Percentiles rank a stretch among this genome's conserved stretches.
Conservation (phyloP, 2,329 filamentous ascomycete genomes). For the Zymoseptoria ardabiliae region DNA sequence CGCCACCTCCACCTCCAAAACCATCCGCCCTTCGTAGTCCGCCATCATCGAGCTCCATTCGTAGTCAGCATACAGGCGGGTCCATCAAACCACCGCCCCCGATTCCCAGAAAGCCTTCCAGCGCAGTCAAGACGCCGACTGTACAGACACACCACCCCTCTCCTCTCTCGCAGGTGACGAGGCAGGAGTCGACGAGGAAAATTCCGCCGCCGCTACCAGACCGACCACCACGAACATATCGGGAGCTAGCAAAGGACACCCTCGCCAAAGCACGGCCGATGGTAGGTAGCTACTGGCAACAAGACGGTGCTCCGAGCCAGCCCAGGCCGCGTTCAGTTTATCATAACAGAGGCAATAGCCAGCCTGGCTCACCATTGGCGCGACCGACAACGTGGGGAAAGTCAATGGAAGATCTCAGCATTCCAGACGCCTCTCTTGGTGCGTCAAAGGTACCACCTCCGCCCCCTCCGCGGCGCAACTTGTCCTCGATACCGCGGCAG, state of each 20-base stretch:
- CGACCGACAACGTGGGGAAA: conserved; percentile 10
- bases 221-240: conserved; percentile 26
- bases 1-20: conserved; percentile 30
- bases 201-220: conserved; percentile 24
- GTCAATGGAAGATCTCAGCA: conserved; percentile 18
- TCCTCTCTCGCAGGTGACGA: conserved; percentile 29
- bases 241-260: conserved; percentile 12
- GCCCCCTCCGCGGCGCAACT: conserved; percentile 25
- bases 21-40: conserved; percentile 33
- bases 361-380: conserved; percentile 12
- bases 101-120: conserved; percentile 31
- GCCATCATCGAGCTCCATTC: conserved; percentile 24
- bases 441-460: conserved; percentile 9
- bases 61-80: conserved; percentile 6
- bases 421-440: conserved; percentile 7
- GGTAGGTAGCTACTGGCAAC: conserved; percentile 12
- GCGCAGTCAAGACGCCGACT: conserved; percentile 23
- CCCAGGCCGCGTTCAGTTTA: conserved; percentile 4
- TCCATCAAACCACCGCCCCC: conserved; percentile 27
- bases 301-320: conserved; percentile 6
- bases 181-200: conserved; percentile 25
- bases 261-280: conserved; percentile 16
- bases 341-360: conserved; percentile 5
- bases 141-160: conserved; percentile 20
- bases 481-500: conserved; percentile 30